These are phyloP conservation scores for Diaporthe sp. DNA, from an alignment of 2,329 filamentous ascomycete species.

Conservation along the genomic window DNA sequence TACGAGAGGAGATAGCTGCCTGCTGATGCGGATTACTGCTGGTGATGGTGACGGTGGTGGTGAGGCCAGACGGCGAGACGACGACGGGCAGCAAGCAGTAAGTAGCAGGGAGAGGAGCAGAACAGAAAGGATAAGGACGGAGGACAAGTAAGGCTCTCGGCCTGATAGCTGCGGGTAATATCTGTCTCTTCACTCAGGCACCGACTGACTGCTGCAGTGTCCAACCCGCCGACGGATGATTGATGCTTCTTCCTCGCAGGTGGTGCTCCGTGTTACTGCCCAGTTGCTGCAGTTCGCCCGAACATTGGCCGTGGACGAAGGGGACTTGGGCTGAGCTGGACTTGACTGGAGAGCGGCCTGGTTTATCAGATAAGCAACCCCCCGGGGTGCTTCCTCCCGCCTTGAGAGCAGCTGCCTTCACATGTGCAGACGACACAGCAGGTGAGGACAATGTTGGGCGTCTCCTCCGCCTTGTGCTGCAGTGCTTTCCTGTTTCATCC, in stretches of 20 bases:
- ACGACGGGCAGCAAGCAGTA: background rate
- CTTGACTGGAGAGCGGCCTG: background rate
- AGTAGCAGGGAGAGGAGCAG: slow-evolving; percentile 3
- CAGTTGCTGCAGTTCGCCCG: slow-evolving; percentile 21
- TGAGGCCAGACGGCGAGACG: slow-evolving; percentile 1
- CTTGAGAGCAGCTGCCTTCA: background rate
- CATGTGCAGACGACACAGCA: slow-evolving; percentile 2
- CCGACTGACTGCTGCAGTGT: slow-evolving; percentile 20
- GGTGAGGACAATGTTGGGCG: background rate
- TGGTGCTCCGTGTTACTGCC: slow-evolving; percentile 28
- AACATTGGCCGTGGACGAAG: slow-evolving; percentile 8
- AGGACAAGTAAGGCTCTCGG: slow-evolving; percentile 14
- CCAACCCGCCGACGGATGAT: slow-evolving; percentile 24
- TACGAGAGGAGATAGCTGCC: background rate
- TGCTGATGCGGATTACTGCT: too few relatives aligned
- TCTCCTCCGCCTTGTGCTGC: slow-evolving; percentile 1
- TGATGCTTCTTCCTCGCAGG: slow-evolving; percentile 29
- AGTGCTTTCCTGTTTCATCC: slow-evolving; percentile 15
- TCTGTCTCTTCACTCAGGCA: slow-evolving; percentile 15
- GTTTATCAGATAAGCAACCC: slow-evolving; percentile 29
- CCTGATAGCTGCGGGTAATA: slow-evolving; percentile 7
- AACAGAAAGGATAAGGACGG: slow-evolving; percentile 7
- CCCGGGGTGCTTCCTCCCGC: background rate
- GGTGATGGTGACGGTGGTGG: background rate
- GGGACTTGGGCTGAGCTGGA: background rate